Conservation (phyloP, 2,329 filamentous ascomycete species). For the Pseudogymnoascus sp. region DNA sequence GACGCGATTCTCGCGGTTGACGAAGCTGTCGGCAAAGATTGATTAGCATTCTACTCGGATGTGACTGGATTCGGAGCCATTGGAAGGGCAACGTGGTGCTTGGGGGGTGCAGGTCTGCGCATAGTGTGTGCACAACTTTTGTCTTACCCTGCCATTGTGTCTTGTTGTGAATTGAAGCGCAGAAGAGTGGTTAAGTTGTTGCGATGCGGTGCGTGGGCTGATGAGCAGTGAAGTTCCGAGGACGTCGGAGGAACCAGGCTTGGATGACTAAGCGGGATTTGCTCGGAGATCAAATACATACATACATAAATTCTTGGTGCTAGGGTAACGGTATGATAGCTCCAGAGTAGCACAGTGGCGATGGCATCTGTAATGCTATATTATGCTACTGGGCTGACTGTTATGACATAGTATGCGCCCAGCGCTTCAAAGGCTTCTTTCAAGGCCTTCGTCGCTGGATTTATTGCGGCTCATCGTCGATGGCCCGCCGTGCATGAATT, state of each 20-base stretch:
- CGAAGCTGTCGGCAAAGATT: conserved; percentile 30
- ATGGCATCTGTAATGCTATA: conserved; percentile 4
- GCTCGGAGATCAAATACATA: neutral
- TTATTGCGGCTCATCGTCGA: conserved; percentile 14
- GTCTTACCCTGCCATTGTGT: conserved; percentile 28
- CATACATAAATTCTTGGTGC: conserved; percentile 6
- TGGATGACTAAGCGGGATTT: conserved; percentile 1
- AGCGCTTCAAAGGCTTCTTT: conserved; percentile 24
- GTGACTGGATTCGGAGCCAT: conserved; percentile 6
- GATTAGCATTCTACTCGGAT: conserved; percentile 17
- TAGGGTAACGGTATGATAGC: neutral
- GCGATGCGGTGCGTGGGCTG: conserved; percentile 8
- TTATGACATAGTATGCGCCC: conserved; percentile 20
- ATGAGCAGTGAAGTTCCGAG: conserved; percentile 8
- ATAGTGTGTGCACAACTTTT: conserved; percentile 4
- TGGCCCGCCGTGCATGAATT: conserved; percentile 5
- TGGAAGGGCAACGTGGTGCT: neutral
- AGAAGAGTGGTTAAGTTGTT: conserved; percentile 10
- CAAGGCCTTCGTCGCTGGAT: conserved; percentile 23
- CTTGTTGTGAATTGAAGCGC: conserved; percentile 12
- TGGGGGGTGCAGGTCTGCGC: neutral
- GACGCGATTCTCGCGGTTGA: conserved; percentile 70
- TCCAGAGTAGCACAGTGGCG: neutral
- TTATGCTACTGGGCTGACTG: conserved; percentile 6
- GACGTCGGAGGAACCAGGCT: neutral